Conservation (phyloP, 208 protist species). For the Naegleria gruberi region DNA sequence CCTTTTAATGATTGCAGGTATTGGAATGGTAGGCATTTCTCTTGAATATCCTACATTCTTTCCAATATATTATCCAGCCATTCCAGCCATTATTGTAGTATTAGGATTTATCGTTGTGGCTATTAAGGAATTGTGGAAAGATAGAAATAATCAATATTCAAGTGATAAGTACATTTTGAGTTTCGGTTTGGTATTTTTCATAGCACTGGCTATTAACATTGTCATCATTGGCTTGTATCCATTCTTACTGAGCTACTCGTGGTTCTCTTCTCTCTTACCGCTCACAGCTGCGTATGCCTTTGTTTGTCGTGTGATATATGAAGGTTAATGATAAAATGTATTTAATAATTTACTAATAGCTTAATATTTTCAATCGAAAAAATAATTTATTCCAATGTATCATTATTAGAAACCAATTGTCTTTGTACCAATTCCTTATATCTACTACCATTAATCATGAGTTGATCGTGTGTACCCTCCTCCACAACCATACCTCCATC, state of each 20-base stretch:
- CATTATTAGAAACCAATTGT: neutral
- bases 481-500: slow-evolving; percentile 24
- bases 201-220: neutral
- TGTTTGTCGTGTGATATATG: neutral
- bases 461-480: slow-evolving; percentile 19
- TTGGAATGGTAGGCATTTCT: neutral
- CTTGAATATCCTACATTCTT: neutral
- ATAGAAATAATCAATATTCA: neutral
- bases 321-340: neutral
- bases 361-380: too few relatives aligned
- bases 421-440: neutral
- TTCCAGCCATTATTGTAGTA: neutral
- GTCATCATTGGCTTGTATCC: neutral
- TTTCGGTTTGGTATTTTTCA: neutral
- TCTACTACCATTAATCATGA: neutral
- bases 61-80: neutral
- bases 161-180: neutral
- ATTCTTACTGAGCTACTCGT: neutral
- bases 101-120: neutral
- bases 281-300: neutral
- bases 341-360: neutral
- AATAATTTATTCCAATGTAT: too few relatives aligned
- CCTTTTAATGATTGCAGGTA: neutral
- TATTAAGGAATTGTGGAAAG: neutral
- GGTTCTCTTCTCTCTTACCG: neutral